Conservation (phyloP, 2,329 filamentous ascomycete species). For the Ceratocystis harringtonii region DNA sequence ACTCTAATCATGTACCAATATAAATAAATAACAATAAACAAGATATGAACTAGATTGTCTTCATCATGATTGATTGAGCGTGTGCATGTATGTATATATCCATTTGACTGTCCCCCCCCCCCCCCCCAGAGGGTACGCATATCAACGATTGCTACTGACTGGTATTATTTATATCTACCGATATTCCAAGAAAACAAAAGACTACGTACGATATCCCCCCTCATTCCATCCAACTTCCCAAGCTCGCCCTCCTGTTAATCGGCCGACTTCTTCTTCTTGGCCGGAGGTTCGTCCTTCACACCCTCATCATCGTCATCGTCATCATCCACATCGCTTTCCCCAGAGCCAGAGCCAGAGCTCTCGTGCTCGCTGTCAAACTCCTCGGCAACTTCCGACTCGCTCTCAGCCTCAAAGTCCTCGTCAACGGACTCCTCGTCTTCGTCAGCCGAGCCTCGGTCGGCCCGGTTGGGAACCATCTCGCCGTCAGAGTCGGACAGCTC, state of each 20-base stretch:
- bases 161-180: not conserved
- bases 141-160: not conserved
- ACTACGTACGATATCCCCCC: conserved; percentile 3
- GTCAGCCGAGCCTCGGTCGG: conserved; percentile 79
- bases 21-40: not conserved
- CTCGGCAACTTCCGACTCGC: conserved; percentile 88
- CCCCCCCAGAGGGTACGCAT: too few relatives aligned
- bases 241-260: conserved; percentile 5
- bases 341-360: conserved; percentile 56
- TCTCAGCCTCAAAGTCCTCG: conserved; percentile 87
- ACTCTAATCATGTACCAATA: not conserved
- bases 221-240: conserved; percentile 12
- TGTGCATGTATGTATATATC: not conserved
- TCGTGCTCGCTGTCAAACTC: conserved; percentile 89
- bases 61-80: not conserved
- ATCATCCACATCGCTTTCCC: conserved; percentile 34
- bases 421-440: conserved; percentile 93
- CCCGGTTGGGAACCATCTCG: conserved; percentile 41
- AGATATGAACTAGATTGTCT: not conserved
- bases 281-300: conserved; percentile 30
- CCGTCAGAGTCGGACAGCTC: conserved; percentile 75
- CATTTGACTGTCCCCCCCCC: not conserved
- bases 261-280: conserved; percentile 36
- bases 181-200: not conserved
- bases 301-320: conserved; percentile 32